Evolutionary conservation across 441 rosid species (phyloP).

Genomic region (Viola pubescens): DNA sequence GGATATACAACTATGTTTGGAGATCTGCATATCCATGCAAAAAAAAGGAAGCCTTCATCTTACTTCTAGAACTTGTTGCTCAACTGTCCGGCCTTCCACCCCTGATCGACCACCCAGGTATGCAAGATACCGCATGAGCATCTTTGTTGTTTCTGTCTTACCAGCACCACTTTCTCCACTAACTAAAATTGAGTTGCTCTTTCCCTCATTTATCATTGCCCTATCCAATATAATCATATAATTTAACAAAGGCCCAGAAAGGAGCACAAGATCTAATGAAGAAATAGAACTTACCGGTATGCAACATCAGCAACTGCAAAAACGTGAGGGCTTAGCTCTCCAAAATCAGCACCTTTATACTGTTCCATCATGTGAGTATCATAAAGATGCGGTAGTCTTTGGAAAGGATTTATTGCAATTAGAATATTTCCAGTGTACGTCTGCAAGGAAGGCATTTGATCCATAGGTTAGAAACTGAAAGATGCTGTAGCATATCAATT

Average conservation of each 20-base stretch:
- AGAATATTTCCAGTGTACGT: conserved; percentile 99
- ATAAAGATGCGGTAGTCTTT: conserved; percentile 95
- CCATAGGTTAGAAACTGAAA: conserved; percentile 6
- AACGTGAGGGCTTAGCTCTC: conserved; percentile 98
- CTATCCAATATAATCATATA: conserved; percentile 31
- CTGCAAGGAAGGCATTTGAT: conserved; percentile 33
- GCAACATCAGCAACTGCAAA: conserved; percentile 98
- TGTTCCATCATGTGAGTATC: conserved; percentile 99
- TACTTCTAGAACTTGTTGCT: conserved; percentile 99
- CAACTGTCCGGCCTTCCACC: conserved; percentile 97
- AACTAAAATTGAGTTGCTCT: conserved; percentile 96
- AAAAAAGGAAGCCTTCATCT: conserved; percentile 17
- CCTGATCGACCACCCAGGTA: conserved; percentile 95
- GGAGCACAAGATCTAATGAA: conserved; percentile 8
- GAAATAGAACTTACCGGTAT: conserved; percentile 45
- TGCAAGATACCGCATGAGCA: conserved; percentile 99
- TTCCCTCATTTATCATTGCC: conserved; percentile 96
- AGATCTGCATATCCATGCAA: background rate
- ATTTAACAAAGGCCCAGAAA: conserved; percentile 1
- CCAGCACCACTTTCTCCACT: conserved; percentile 99
- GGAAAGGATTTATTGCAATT: conserved; percentile 96
- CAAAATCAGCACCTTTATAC: conserved; percentile 95
- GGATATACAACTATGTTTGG: conserved; percentile 1
- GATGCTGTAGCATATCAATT: background rate
- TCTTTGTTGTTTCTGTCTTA: conserved; percentile 98